These are phyloP conservation scores for Leccinum boreale DNA, from an alignment of 768 basidiomycete genomes.

Conservation along the genomic window DNA sequence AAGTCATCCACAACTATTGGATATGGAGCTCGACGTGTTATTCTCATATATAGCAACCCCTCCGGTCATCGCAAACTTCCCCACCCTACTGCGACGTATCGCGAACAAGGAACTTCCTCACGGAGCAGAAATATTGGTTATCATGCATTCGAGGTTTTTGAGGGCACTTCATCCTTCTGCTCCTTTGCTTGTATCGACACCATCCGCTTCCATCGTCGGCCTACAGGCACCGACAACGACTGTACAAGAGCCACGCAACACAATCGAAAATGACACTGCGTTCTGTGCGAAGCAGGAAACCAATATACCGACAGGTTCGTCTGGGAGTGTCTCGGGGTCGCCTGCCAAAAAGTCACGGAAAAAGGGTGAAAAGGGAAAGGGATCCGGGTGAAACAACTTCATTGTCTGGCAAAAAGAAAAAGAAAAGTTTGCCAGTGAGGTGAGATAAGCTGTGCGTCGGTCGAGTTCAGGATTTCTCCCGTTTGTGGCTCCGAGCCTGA, in stretches of 20 bases:
- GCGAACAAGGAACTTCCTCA: constrained; percentile 3
- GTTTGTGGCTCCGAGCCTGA: background rate
- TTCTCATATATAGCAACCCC: constrained; percentile 1
- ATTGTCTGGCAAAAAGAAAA: no score
- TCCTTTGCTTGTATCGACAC: background rate
- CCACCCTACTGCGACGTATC: background rate
- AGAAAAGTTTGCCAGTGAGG: no score
- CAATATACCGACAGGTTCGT: no score
- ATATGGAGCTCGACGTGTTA: constrained; percentile 25
- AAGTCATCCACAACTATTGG: constrained; percentile 17
- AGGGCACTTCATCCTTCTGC: constrained; percentile 1
- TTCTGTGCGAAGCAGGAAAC: background rate
- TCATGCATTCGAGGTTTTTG: constrained; percentile 17
- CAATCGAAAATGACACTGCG: background rate
- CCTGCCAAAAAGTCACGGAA: no score
- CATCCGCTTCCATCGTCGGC: background rate
- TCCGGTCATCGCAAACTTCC: background rate
- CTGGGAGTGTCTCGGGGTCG: no score
- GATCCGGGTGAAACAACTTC: no score
- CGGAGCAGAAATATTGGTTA: constrained; percentile 19
- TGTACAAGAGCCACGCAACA: no score
- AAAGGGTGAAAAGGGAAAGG: no score
- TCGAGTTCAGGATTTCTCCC: background rate
- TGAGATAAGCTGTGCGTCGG: no score
- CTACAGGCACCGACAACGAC: no score